Conservation (phyloP, 83 land plant genomes). For the Thuja plicata region DNA sequence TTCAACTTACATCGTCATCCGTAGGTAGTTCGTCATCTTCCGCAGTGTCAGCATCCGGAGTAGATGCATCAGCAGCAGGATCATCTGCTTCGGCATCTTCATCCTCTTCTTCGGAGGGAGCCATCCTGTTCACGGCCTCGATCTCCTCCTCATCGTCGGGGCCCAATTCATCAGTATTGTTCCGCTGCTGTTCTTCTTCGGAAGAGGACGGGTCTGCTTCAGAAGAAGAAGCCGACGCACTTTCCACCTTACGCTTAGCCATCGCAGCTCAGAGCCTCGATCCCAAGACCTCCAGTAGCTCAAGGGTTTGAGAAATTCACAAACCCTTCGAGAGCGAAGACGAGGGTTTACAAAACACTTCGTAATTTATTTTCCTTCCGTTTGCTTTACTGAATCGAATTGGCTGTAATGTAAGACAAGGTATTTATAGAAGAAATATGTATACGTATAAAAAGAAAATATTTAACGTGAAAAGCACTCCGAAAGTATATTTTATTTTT, state of each 20-base stretch:
- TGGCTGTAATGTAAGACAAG: too few relatives aligned
- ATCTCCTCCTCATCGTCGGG: conserved; percentile 2
- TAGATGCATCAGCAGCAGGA: not conserved
- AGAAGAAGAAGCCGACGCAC: not conserved
- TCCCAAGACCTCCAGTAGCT: not conserved
- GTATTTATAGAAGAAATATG: too few relatives aligned
- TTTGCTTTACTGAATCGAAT: not conserved
- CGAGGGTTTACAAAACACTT: not conserved
- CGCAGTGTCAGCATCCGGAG: not conserved
- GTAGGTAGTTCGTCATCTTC: not conserved
- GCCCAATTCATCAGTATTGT: not conserved
- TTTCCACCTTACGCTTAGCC: not conserved
- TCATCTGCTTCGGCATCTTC: not conserved
- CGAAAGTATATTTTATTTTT: too few relatives aligned
- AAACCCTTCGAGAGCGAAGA: not conserved
- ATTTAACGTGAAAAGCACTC: too few relatives aligned
- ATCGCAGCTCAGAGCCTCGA: not conserved
- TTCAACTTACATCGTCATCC: not conserved
- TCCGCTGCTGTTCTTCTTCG: not conserved
- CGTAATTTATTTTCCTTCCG: not conserved
- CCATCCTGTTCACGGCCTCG: not conserved
- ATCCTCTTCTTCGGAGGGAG: not conserved
- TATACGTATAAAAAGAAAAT: too few relatives aligned
- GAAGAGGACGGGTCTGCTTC: not conserved
- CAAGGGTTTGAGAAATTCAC: not conserved